Evolutionary conservation across 2,329 filamentous ascomycete genomes (phyloP).

Genomic region (Fusarium sp.): DNA sequence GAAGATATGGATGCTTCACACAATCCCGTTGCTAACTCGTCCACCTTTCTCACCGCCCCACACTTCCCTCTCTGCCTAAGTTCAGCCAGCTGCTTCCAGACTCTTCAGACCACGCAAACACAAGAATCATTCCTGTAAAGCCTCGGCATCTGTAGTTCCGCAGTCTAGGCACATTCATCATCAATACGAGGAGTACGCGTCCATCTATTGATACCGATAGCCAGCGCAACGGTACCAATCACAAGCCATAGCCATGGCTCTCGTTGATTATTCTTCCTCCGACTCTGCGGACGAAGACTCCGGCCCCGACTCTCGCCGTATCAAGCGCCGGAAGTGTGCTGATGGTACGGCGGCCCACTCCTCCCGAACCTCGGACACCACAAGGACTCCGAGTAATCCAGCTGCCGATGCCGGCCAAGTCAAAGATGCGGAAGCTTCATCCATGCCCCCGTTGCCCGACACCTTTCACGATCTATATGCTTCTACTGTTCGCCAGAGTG

Average conservation of each 20-base stretch:
- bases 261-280: conserved; percentile 70
- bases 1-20: background rate
- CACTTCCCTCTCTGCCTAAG: background rate
- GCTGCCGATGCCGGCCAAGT: conserved; percentile 11
- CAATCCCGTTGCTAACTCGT: background rate
- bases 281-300: conserved; percentile 33
- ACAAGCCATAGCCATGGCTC: conserved; percentile 58
- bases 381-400: background rate
- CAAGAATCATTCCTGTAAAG: conserved; percentile 9
- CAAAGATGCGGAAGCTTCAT: conserved; percentile 27
- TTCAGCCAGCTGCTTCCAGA: conserved; percentile 1
- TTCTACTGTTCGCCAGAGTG: conserved; percentile 80
- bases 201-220: background rate
- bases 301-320: conserved; percentile 47
- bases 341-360: conserved; percentile 34
- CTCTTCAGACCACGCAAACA: conserved; percentile 1
- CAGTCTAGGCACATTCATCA: background rate
- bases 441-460: conserved; percentile 79
- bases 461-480: conserved; percentile 93
- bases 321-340: conserved; percentile 51
- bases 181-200: background rate
- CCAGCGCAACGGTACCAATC: background rate
- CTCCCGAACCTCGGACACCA: conserved; percentile 3
- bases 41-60: background rate
- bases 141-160: background rate